Evolutionary conservation across 2,329 filamentous ascomycete species (phyloP).

Genomic region (Dryadomyces sulphureus): DNA sequence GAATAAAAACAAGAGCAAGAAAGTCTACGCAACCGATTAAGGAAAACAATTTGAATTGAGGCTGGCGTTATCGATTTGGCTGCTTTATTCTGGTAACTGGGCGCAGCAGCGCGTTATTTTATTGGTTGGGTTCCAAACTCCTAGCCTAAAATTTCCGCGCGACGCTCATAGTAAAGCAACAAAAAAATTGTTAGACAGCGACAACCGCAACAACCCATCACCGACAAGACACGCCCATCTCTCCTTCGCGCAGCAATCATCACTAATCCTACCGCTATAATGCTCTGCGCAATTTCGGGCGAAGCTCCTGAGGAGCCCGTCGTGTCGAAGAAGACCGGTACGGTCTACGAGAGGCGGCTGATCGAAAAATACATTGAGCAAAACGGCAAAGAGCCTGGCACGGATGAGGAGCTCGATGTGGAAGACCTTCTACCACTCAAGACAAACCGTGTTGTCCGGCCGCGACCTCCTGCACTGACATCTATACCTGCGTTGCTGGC

Average conservation of each 20-base stretch:
- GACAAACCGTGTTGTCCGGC: conserved; percentile 68
- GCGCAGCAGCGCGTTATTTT: conserved; percentile 3
- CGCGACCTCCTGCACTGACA: conserved; percentile 81
- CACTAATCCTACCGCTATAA: conserved; percentile 2
- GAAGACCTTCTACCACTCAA: conserved; percentile 86
- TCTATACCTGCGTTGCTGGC: conserved; percentile 90
- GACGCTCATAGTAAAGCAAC: background rate
- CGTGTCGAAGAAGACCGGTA: conserved; percentile 77
- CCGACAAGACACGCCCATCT: background rate
- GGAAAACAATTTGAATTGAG: too few relatives aligned
- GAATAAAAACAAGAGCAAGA: too few relatives aligned
- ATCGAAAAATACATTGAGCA: conserved; percentile 92
- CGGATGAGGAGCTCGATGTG: conserved; percentile 64
- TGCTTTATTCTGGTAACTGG: conserved; percentile 4
- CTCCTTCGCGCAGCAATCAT: background rate
- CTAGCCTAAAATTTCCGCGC: conserved; percentile 8
- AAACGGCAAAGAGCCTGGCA: conserved; percentile 82
- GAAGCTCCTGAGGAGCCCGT: conserved; percentile 92
- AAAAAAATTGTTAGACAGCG: conserved; percentile 1
- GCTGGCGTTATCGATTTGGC: background rate
- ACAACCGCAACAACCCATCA: background rate
- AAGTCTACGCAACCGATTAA: too few relatives aligned
- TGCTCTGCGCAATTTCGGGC: conserved; percentile 52
- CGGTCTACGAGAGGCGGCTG: conserved; percentile 86
- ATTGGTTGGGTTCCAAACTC: conserved; percentile 7